Base-by-base conservation (phyloP, 495 filamentous ascomycete genomes). In the Lepraria neglecta region DNA sequence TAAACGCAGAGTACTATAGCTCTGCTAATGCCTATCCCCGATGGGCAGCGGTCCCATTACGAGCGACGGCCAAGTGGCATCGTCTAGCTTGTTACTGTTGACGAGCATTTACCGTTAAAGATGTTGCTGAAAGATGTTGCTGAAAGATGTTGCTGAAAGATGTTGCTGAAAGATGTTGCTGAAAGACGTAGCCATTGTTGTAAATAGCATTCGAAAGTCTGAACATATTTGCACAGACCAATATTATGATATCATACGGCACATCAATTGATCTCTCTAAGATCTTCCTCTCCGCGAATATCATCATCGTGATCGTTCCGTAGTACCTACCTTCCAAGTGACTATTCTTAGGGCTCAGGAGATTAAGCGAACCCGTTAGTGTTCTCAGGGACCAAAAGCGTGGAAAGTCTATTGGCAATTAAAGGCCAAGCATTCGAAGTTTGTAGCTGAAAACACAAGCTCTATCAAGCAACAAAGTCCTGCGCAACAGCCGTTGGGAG, bases 321-420 rank as follows among this genome's bases (percentile, higher is more conserved):
- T 15, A 3, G 31, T 6, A 52, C 48, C 38, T 40, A 43, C 38
- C 33, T 56, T 27, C 6, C 4, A 21, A 4, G 9, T 14, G 27
- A 30, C 1, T 15, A 52, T 52, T 15, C 2, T 30, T 35, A 54
- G 51, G 31, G 51, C 35, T 38, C 12, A 38, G 35, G 35, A 17
- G 30, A 10, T 12, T 54, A 21, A 54, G 51, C n/a, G 17, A 54
- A 3, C 31, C 35, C 9, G 19, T 35, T 54, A 33, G 30, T 12
- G 51, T 12, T 11, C 0, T 38, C n/a, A 54, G 51, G 51, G 30
- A 54, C 51, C 30, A 10, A 38, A 54, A 38, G 51, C 51, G 51
- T 54, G 51, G 17, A 54, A 24, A 38, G 31, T 54, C 33, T 54
- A 35, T 54, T 54, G 51, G 51, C 51, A 54, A 54, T 54, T 11